Conservation (phyloP, 257 asterid species). For the Solanum peruvianum region DNA sequence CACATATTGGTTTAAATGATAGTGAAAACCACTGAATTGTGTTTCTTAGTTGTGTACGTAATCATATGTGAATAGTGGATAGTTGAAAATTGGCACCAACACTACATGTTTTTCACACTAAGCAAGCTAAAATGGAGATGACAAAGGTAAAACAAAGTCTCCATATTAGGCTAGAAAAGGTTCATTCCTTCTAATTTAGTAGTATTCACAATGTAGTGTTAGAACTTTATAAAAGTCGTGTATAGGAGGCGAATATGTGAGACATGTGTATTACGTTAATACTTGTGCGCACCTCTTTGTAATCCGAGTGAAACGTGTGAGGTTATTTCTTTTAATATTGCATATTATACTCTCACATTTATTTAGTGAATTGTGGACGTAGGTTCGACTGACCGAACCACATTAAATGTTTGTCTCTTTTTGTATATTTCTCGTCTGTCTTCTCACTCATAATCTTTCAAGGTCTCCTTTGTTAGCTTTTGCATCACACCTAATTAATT, state of each 20-base stretch:
- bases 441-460: neutral
- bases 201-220: no score
- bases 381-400: neutral
- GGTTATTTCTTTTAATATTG: neutral
- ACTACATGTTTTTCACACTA: neutral
- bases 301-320: neutral
- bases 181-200: neutral
- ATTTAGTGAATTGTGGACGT: neutral
- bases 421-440: neutral
- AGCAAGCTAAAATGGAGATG: neutral
- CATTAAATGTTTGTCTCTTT: neutral
- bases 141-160: neutral
- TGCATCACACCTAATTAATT: no score
- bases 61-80: neutral
- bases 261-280: neutral
- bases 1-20: neutral
- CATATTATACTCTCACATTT: neutral
- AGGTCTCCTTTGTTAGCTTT: neutral
- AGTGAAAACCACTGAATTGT: neutral
- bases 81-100: neutral
- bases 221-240: no score
- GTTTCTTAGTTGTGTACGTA: neutral
- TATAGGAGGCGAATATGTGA: neutral
- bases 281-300: neutral
- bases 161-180: neutral